phyloP scores from a whole-genome alignment of 495 filamentous ascomycete genomes.

The Opeltia flavorubescens region DNA sequence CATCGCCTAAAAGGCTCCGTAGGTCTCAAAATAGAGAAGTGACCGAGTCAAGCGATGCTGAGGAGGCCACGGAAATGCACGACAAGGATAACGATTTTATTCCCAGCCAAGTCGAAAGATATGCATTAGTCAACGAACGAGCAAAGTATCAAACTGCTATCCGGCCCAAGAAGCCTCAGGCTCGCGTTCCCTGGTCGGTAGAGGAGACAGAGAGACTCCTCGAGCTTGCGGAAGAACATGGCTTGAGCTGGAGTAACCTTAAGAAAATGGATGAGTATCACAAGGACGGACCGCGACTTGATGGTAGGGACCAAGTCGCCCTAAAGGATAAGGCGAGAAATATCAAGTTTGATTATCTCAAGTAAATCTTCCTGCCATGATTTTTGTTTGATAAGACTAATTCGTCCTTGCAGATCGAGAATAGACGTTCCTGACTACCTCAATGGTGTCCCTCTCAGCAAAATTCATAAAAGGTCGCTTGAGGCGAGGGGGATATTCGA shows the following conservation, averaged over 20 bases:
- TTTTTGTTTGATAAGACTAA: background rate
- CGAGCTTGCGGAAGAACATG: conserved; percentile 31
- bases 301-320: conserved; percentile 41
- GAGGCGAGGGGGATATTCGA: too few relatives aligned
- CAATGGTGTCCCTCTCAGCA: background rate
- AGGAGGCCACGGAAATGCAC: background rate
- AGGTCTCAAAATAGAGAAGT: too few relatives aligned
- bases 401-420: too few relatives aligned
- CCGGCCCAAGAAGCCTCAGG: conserved; percentile 21
- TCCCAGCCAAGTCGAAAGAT: conserved; percentile 5
- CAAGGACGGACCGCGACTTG: conserved; percentile 18
- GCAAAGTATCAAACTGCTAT: conserved; percentile 6
- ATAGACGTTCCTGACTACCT: background rate
- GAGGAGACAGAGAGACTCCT: conserved; percentile 35
- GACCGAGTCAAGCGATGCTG: too few relatives aligned
- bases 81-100: background rate
- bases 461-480: background rate
- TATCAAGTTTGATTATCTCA: conserved; percentile 44
- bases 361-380: conserved; percentile 25
- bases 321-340: conserved; percentile 55
- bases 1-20: conserved; percentile 4
- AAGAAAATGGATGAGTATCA: conserved; percentile 19
- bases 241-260: conserved; percentile 40
- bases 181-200: conserved; percentile 31
- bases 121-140: conserved; percentile 3